These are phyloP conservation scores for Apiospora rasikravindrae DNA, from an alignment of 2,329 filamentous ascomycete species.

Conservation along the genomic window DNA sequence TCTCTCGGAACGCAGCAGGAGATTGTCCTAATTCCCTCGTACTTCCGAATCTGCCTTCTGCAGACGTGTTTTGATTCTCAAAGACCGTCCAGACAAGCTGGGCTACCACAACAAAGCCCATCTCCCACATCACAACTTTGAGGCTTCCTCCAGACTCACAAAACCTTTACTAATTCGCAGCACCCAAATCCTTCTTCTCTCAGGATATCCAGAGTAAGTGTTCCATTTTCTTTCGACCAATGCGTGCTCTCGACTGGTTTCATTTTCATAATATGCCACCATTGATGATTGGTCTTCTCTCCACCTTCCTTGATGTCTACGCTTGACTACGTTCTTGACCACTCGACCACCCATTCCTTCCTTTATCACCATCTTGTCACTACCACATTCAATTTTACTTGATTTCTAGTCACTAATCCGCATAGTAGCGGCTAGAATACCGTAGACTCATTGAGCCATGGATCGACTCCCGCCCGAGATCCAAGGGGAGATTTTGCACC, in stretches of 20 bases:
- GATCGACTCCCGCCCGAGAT: neutral
- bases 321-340: too few species aligned
- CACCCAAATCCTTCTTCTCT: neutral
- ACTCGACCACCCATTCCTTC: neutral
- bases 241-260: too few species aligned
- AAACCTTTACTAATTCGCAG: neutral
- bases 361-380: neutral
- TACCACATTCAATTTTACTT: neutral
- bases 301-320: too few species aligned
- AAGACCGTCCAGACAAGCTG: too few species aligned
- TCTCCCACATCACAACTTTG: too few species aligned
- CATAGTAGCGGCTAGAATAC: neutral
- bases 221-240: too few species aligned
- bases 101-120: neutral
- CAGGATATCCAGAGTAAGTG: neutral
- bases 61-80: too few species aligned
- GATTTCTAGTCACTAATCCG: neutral
- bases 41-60: too few species aligned
- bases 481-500: neutral
- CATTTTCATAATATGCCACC: too few species aligned
- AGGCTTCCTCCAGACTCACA: neutral
- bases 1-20: too few species aligned
- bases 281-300: too few species aligned
- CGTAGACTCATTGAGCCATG: neutral
- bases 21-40: too few species aligned